Conservation (phyloP, 345 rosid genomes). For the Euclidium syriacum region DNA sequence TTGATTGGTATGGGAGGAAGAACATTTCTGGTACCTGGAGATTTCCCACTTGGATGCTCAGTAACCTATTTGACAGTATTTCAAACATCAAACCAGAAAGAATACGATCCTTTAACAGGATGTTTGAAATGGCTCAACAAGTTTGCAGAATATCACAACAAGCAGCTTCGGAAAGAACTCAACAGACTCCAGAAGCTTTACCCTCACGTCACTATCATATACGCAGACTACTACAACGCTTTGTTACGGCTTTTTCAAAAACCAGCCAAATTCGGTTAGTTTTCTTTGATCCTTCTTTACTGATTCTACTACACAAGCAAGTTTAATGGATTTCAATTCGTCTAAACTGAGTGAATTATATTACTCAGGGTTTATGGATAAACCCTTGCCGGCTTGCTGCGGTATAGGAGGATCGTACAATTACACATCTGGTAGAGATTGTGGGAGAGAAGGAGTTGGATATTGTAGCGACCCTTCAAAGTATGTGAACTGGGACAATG, state of each 20-base stretch:
- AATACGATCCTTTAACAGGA: slow-evolving; percentile 36
- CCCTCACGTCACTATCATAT: slow-evolving; percentile 35
- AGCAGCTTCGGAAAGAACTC: slow-evolving; percentile 30
- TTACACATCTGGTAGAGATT: neutral
- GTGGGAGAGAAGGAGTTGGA: slow-evolving; percentile 19
- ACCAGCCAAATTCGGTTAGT: slow-evolving; percentile 38
- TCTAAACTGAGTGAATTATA: no score
- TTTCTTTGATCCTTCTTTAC: neutral
- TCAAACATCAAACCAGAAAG: slow-evolving; percentile 19
- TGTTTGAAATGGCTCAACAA: slow-evolving; percentile 42
- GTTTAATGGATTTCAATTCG: neutral
- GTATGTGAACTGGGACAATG: slow-evolving; percentile 39
- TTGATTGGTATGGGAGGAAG: slow-evolving; percentile 38
- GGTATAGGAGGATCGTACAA: slow-evolving; percentile 40
- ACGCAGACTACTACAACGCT: slow-evolving; percentile 40
- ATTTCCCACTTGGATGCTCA: slow-evolving; percentile 38
- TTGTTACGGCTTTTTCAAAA: slow-evolving; percentile 15
- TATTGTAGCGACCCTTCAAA: slow-evolving; percentile 34
- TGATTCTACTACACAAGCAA: neutral
- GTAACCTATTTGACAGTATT: slow-evolving; percentile 26
- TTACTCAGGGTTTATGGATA: slow-evolving; percentile 27
- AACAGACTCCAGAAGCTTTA: slow-evolving; percentile 18
- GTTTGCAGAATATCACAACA: slow-evolving; percentile 34
- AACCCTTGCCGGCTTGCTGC: slow-evolving; percentile 33
- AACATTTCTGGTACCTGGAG: slow-evolving; percentile 45